These are phyloP conservation scores for Starmerella stigmatis DNA, from an alignment of 805 yeast species.

Conservation along the genomic window DNA sequence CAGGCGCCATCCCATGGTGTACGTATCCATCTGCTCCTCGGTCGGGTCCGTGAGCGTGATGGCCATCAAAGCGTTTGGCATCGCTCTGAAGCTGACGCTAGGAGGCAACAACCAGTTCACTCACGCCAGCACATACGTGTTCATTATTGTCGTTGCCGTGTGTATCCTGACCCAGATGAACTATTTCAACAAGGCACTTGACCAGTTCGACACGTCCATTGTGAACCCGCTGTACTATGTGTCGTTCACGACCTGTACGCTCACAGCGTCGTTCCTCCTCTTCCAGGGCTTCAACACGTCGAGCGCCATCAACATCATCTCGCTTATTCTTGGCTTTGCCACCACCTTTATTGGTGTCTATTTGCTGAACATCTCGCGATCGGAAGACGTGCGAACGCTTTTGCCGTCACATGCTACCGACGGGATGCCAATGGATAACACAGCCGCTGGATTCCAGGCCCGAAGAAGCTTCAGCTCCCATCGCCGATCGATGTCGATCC, in stretches of 20 bases:
- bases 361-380: constrained; percentile 65
- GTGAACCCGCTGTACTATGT: constrained; percentile 88
- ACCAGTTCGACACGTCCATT: constrained; percentile 84
- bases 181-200: constrained; percentile 85
- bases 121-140: constrained; percentile 72
- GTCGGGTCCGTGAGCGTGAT: constrained; percentile 88
- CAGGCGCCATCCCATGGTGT: constrained; percentile 71
- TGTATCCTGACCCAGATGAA: constrained; percentile 89
- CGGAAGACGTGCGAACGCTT: constrained; percentile 28
- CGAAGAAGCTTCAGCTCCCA: constrained; percentile 54
- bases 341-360: constrained; percentile 84
- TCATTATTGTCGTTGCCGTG: constrained; percentile 60
- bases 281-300: constrained; percentile 83
- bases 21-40: constrained; percentile 77
- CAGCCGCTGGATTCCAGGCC: constrained; percentile 65
- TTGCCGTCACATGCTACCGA: constrained; percentile 45
- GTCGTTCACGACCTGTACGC: constrained; percentile 79
- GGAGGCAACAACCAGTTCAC: constrained; percentile 81
- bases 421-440: constrained; percentile 75
- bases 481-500: constrained; percentile 29
- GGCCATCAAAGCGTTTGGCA: constrained; percentile 88
- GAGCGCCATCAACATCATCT: constrained; percentile 65
- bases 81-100: constrained; percentile 75
- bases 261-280: constrained; percentile 73
- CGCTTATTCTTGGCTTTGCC: constrained; percentile 72